A percentile compares a stretch with the other conserved stretches of the same genome.
Evolutionary conservation across 345 rosid genomes (phyloP).

Genomic region (Eucalyptus brandiana): DNA sequence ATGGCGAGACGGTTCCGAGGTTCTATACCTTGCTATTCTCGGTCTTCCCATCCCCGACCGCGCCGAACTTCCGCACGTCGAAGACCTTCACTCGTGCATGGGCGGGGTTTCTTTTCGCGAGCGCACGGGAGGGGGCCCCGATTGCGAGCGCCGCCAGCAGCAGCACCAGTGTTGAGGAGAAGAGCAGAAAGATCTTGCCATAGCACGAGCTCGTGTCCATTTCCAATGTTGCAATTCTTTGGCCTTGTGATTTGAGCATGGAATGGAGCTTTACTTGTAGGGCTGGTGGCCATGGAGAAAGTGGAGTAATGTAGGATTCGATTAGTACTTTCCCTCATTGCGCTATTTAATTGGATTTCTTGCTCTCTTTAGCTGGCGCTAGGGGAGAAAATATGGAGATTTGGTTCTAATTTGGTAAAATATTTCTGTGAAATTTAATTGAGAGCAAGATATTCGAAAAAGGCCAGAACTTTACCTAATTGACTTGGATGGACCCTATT

Average conservation of each 20-base stretch:
- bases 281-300: background rate
- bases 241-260: background rate
- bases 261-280: background rate
- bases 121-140: background rate
- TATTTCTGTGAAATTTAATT: background rate
- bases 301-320: background rate
- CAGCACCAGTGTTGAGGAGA: background rate
- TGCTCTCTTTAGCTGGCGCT: background rate
- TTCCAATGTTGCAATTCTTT: background rate
- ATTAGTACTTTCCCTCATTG: background rate
- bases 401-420: background rate
- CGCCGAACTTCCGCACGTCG: conserved; percentile 5
- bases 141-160: background rate
- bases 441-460: background rate
- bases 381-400: background rate
- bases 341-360: background rate
- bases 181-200: background rate
- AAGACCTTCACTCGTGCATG: background rate
- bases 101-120: too few relatives aligned
- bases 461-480: background rate
- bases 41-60: conserved; percentile 1
- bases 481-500: background rate
- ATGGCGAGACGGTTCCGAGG: background rate
- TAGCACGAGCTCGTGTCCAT: background rate
- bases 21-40: background rate